phyloP scores from a whole-genome alignment of 2,329 filamentous ascomycete genomes.

The Nemania sp. region DNA sequence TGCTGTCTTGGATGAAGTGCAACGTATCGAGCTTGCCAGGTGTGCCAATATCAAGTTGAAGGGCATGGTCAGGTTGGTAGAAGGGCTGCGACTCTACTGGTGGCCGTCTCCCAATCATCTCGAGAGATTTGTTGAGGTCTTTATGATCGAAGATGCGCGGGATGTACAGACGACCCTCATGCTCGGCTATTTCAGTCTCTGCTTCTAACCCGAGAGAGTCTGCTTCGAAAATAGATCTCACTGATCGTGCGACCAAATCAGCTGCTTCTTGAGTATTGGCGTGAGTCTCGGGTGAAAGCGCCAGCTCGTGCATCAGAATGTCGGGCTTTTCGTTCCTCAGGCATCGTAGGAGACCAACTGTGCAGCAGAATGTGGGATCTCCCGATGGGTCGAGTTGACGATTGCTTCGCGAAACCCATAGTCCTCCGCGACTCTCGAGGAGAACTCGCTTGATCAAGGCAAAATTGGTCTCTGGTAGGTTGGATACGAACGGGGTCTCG shows the following conservation, averaged over 20 bases:
- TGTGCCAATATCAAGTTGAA: slow-evolving; percentile 17
- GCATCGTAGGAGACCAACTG: slow-evolving; percentile 1
- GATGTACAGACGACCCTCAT: background rate
- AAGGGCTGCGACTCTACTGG: slow-evolving; percentile 10
- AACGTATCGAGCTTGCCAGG: slow-evolving; percentile 17
- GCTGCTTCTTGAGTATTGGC: background rate
- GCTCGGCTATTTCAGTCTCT: slow-evolving; percentile 1
- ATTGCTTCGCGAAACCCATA: slow-evolving; percentile 1
- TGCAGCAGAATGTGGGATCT: slow-evolving; percentile 2
- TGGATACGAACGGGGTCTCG: background rate
- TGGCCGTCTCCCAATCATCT: background rate
- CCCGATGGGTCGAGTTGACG: slow-evolving; percentile 3
- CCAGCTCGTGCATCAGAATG: background rate
- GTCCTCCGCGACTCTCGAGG: background rate
- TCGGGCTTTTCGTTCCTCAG: slow-evolving; percentile 3
- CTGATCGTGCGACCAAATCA: background rate
- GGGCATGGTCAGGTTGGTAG: slow-evolving; percentile 6
- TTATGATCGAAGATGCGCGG: background rate
- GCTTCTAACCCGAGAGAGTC: background rate
- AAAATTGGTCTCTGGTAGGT: background rate
- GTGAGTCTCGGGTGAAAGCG: background rate
- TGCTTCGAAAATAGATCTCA: background rate
- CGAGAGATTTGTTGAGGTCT: slow-evolving; percentile 1
- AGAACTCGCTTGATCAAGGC: background rate
- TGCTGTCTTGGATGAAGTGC: slow-evolving; percentile 13